phyloP scores from a whole-genome alignment of 1,284 basidiomycete genomes.

The Heterobasidion annosum region DNA sequence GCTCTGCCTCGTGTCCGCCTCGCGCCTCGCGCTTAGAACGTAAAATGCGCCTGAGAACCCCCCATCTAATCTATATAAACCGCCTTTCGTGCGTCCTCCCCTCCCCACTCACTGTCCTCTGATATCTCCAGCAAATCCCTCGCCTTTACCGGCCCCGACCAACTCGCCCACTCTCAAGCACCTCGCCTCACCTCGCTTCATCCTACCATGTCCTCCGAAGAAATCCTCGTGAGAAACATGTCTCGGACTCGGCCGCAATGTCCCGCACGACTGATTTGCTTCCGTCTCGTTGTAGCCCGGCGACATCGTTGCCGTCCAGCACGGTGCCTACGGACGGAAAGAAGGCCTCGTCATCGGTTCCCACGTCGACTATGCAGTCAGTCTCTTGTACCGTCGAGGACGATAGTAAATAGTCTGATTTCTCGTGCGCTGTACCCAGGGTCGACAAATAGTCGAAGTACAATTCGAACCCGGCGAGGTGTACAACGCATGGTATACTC shows the following conservation, averaged over 20 bases:
- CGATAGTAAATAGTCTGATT: constrained; percentile 27
- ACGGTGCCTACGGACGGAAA: constrained; percentile 48
- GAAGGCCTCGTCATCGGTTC: constrained; percentile 73
- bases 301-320: constrained; percentile 68
- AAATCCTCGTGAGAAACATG: constrained; percentile 9
- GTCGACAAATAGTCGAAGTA: constrained; percentile 71
- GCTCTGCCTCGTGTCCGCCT: constrained; percentile 38
- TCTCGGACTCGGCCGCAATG: background rate
- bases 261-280: background rate
- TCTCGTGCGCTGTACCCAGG: constrained; percentile 61
- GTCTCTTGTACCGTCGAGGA: constrained; percentile 16
- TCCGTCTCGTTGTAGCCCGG: constrained; percentile 40
- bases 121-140: constrained; percentile 15
- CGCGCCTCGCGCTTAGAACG: constrained; percentile 14
- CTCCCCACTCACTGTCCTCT: background rate
- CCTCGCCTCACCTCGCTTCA: constrained; percentile 3
- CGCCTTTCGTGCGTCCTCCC: background rate
- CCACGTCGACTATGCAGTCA: constrained; percentile 57
- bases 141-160: background rate
- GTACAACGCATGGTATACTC: constrained; percentile 57
- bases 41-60: background rate
- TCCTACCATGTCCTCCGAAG: constrained; percentile 15
- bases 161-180: background rate
- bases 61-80: constrained; percentile 37
- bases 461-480: constrained; percentile 62